A percentile compares a stretch with the other conserved stretches of the same genome.
These are phyloP conservation scores for Candida wancherniae DNA, from an alignment of 805 yeast species.

Conservation along the genomic window DNA sequence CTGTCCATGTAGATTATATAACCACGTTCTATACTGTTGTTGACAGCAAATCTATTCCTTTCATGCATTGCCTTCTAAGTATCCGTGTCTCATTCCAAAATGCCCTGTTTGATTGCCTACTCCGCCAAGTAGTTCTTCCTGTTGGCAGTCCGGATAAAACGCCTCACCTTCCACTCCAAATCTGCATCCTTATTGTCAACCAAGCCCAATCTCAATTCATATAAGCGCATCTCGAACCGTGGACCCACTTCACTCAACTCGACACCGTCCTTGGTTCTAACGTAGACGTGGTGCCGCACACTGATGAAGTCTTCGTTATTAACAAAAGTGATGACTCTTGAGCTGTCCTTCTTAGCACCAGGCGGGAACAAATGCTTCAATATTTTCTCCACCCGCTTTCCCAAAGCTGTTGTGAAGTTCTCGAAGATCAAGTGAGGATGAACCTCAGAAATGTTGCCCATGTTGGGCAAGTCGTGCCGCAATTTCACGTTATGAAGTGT, in stretches of 20 bases:
- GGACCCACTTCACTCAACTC: constrained; percentile 97
- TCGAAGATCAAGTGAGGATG: constrained; percentile 94
- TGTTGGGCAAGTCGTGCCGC: constrained; percentile 83
- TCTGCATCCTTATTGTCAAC: constrained; percentile 95
- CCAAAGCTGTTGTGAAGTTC: constrained; percentile 75
- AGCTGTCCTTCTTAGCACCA: constrained; percentile 86
- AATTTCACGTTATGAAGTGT: constrained; percentile 91
- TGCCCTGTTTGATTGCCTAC: too few relatives aligned
- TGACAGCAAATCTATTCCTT: too few relatives aligned
- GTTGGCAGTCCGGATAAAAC: constrained; percentile 92
- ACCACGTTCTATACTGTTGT: too few relatives aligned
- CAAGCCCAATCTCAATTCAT: constrained; percentile 83
- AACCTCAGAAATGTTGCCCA: constrained; percentile 86
- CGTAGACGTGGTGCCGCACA: constrained; percentile 94
- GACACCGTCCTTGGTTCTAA: constrained; percentile 79
- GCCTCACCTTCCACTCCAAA: constrained; percentile 92
- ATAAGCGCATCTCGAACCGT: constrained; percentile 94
- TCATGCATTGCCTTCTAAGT: too few relatives aligned
- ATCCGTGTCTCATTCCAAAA: too few relatives aligned
- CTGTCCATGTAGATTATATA: too few relatives aligned
- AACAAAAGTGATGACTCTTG: constrained; percentile 89
- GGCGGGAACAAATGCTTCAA: constrained; percentile 92
- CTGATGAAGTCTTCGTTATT: constrained; percentile 88
- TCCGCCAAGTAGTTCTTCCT: constrained; percentile 80
- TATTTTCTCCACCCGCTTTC: constrained; percentile 73